Conservation (phyloP, 345 rosid species). For the Hypericum androsaemum region DNA sequence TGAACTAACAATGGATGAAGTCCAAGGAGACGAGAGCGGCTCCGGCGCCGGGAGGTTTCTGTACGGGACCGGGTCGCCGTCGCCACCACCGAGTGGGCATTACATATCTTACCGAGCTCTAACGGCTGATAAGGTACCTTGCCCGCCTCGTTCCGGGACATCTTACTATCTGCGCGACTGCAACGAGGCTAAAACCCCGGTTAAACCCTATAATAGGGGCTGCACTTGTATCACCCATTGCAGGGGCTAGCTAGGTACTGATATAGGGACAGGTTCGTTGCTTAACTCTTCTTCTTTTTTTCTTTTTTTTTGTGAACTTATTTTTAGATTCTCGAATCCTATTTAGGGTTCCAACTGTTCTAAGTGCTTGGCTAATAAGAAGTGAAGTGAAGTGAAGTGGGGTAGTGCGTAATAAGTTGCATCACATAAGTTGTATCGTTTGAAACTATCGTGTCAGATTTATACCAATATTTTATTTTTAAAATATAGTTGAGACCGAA, state of each 20-base stretch:
- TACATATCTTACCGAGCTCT: slow-evolving; percentile 22
- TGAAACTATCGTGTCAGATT: too few relatives aligned
- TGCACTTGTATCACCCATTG: slow-evolving; percentile 21
- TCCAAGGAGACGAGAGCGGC: neutral
- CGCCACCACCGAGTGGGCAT: neutral
- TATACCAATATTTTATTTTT: too few relatives aligned
- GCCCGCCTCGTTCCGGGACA: slow-evolving; percentile 23
- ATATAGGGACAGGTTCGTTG: too few relatives aligned
- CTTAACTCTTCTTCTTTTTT: too few relatives aligned
- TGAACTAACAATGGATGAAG: neutral
- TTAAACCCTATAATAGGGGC: slow-evolving; percentile 19
- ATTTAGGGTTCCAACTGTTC: too few relatives aligned
- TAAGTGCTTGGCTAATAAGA: too few relatives aligned
- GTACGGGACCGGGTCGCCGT: neutral
- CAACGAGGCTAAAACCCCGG: slow-evolving; percentile 9
- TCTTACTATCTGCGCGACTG: slow-evolving; percentile 22
- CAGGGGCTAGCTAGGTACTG: slow-evolving; percentile 5
- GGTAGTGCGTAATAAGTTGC: too few relatives aligned
- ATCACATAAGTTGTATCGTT: too few relatives aligned
- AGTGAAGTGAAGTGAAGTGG: too few relatives aligned
- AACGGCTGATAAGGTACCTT: slow-evolving; percentile 18
- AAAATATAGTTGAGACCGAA: too few relatives aligned
- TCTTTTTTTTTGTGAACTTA: too few relatives aligned
- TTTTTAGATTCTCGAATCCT: too few relatives aligned
- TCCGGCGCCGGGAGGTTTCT: slow-evolving; percentile 6